A percentile compares a stretch with the other conserved stretches of the same genome.
These are phyloP conservation scores for Discostella pseudostelligera DNA, from an alignment of 108 stramenopile species.

Conservation along the genomic window DNA sequence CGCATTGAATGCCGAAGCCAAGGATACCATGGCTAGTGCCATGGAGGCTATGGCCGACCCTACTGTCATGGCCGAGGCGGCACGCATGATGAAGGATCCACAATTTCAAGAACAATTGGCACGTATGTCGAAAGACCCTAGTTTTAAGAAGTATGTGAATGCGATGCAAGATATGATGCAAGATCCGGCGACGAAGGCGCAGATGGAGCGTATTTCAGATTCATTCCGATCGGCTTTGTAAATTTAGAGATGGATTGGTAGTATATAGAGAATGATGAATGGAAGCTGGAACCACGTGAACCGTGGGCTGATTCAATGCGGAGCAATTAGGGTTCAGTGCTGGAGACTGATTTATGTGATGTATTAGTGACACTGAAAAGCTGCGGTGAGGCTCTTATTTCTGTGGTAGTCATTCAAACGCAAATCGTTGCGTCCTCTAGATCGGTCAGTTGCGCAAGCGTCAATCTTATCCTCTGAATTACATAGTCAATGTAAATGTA, in stretches of 20 bases:
- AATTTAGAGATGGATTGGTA: constrained; percentile 3
- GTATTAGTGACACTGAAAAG: no score
- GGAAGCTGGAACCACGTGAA: constrained; percentile 1
- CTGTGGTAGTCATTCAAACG: neutral
- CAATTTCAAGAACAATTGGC: constrained; percentile 69
- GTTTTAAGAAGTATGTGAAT: constrained; percentile 72
- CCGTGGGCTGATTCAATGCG: no score
- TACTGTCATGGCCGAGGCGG: constrained; percentile 75
- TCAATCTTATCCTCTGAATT: neutral
- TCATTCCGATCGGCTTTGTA: constrained; percentile 62
- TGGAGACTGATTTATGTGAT: no score
- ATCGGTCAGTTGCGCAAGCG: neutral
- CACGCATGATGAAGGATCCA: constrained; percentile 84
- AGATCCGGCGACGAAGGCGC: constrained; percentile 73
- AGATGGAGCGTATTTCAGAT: constrained; percentile 68
- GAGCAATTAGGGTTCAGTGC: no score
- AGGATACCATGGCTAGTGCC: constrained; percentile 68
- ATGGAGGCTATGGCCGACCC: constrained; percentile 84
- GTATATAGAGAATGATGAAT: neutral
- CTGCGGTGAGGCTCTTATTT: neutral
- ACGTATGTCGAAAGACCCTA: constrained; percentile 83
- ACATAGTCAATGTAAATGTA: constrained; percentile 10
- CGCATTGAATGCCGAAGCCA: constrained; percentile 59
- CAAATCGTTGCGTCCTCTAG: neutral
- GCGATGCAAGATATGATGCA: constrained; percentile 88